Evolutionary conservation across 164 flowering plant species (phyloP).

Genomic region (Liquidambar formosana): DNA sequence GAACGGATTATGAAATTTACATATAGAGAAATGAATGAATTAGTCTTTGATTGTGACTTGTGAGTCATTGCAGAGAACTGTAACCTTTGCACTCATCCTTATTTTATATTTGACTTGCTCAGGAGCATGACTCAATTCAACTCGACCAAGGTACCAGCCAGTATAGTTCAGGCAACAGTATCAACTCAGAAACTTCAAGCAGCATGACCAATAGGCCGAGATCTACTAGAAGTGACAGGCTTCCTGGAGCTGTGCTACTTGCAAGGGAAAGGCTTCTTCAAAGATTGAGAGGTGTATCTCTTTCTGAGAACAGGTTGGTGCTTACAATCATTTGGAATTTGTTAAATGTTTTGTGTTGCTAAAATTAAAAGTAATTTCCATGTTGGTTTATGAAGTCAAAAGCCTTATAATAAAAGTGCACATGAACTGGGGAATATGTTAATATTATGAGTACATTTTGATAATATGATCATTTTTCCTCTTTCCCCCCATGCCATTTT

Average conservation of each 20-base stretch:
- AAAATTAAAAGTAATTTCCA: not conserved
- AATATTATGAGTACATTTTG: too few relatives aligned
- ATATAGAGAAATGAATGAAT: too few relatives aligned
- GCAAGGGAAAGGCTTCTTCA: slow-evolving; percentile 88
- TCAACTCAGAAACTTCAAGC: slow-evolving; percentile 21
- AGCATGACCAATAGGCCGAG: slow-evolving; percentile 29
- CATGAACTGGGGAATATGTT: too few relatives aligned
- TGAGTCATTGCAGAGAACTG: too few relatives aligned
- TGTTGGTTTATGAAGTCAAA: not conserved
- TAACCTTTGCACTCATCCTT: too few relatives aligned
- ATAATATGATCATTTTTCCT: too few relatives aligned
- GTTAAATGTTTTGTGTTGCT: not conserved
- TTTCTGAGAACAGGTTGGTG: slow-evolving; percentile 52
- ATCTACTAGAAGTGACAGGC: slow-evolving; percentile 47
- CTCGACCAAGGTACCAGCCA: slow-evolving; percentile 34
- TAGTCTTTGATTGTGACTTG: too few relatives aligned
- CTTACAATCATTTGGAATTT: not conserved
- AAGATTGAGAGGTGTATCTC: slow-evolving; percentile 74
- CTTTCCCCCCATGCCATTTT: too few relatives aligned
- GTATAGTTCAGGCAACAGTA: slow-evolving; percentile 23
- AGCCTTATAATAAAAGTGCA: too few relatives aligned
- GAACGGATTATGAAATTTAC: too few relatives aligned
- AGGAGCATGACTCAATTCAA: slow-evolving; percentile 51
- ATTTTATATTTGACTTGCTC: not conserved
- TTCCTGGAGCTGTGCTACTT: slow-evolving; percentile 81